Conservation (phyloP, 305 asterid genomes). For the Solanum hybrid region DNA sequence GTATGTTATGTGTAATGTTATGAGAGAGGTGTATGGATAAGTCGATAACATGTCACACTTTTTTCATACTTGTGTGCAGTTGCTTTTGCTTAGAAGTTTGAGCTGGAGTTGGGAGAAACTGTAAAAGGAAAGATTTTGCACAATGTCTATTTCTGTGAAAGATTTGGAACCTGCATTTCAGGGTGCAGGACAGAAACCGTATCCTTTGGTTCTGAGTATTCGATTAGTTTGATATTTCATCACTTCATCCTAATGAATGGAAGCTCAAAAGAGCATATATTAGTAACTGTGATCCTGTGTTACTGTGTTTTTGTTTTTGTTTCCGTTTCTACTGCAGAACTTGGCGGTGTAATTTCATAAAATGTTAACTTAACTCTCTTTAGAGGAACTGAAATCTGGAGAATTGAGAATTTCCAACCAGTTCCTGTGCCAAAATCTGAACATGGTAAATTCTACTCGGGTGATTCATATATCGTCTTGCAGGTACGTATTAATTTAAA, state of each 20-base stretch:
- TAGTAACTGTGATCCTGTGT: neutral
- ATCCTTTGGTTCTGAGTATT: conserved; percentile 26
- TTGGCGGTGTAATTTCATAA: neutral
- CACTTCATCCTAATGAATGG: neutral
- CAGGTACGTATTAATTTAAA: conserved; percentile 33
- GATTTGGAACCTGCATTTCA: conserved; percentile 62
- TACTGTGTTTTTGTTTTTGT: neutral
- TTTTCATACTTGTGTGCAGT: neutral
- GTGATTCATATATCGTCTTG: conserved; percentile 77
- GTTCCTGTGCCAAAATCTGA: conserved; percentile 78
- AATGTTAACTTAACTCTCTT: conserved; percentile 26
- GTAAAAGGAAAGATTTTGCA: neutral
- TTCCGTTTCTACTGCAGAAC: neutral
- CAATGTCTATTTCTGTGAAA: conserved; percentile 40
- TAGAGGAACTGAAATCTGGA: conserved; percentile 90
- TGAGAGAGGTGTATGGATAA: neutral
- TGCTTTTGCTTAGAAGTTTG: neutral
- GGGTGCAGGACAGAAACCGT: conserved; percentile 61
- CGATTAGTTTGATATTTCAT: neutral
- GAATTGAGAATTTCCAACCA: conserved; percentile 83
- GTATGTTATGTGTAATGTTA: neutral
- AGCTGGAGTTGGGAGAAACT: neutral
- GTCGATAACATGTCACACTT: neutral
- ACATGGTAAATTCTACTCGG: conserved; percentile 77
- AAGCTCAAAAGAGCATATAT: neutral